These are phyloP conservation scores for Blastocystis sp. DNA, from an alignment of 352 stramenopile genomes.

Conservation along the genomic window DNA sequence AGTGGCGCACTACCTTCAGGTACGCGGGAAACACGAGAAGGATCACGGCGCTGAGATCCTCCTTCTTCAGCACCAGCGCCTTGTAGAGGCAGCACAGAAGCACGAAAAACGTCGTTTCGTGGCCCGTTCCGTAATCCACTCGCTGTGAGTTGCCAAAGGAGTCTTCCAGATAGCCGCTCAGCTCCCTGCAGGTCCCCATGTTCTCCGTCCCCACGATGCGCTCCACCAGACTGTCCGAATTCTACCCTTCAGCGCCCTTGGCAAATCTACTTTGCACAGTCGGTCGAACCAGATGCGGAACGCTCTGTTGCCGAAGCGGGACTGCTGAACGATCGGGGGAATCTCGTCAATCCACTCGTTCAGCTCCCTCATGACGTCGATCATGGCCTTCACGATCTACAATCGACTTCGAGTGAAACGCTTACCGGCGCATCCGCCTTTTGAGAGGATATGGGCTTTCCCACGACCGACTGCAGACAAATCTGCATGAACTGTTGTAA, in stretches of 20 bases:
- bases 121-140: conserved; percentile 96
- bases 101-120: conserved; percentile 94
- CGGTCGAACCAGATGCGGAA: conserved; percentile 85
- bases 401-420: neutral
- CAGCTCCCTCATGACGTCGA: conserved; percentile 74
- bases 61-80: conserved; percentile 68
- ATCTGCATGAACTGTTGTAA: conserved; percentile 64
- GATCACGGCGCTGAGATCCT: conserved; percentile 70
- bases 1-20: conserved; percentile 84
- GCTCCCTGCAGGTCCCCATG: conserved; percentile 75
- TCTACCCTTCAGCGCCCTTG: conserved; percentile 1
- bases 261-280: conserved; percentile 76
- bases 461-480: conserved; percentile 36
- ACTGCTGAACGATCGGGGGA: conserved; percentile 86
- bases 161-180: conserved; percentile 88
- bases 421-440: conserved; percentile 17
- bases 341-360: conserved; percentile 85
- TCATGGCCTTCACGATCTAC: conserved; percentile 60
- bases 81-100: conserved; percentile 78
- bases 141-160: conserved; percentile 91
- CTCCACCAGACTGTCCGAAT: conserved; percentile 34
- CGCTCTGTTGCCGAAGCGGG: conserved; percentile 89
- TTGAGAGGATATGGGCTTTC: conserved; percentile 44
- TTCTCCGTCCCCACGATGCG: conserved; percentile 60
- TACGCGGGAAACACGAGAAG: conserved; percentile 88